These are phyloP conservation scores for Loxodes magnus DNA, from an alignment of 73 alveolate species.

Conservation along the genomic window DNA sequence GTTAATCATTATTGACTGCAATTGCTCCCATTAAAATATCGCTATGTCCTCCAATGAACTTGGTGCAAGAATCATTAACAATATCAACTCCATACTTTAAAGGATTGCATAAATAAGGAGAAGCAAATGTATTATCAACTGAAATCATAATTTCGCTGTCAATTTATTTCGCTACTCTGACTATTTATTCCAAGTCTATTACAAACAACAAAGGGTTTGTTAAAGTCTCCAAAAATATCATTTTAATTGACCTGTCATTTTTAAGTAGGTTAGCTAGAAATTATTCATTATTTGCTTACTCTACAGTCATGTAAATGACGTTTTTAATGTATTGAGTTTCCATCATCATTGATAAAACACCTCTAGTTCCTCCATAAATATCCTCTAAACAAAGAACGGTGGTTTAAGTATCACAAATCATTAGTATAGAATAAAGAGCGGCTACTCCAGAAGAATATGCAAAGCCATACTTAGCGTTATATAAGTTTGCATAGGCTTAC, in stretches of 20 bases:
- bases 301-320: constrained; percentile 57
- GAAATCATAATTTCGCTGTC: constrained; percentile 8
- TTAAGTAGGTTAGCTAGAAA: constrained; percentile 59
- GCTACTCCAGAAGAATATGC: constrained; percentile 57
- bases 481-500: too few relatives aligned
- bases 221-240: constrained; percentile 38
- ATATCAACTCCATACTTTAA: constrained; percentile 38
- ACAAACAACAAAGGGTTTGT: constrained; percentile 37
- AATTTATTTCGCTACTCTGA: constrained; percentile 9
- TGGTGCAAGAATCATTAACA: constrained; percentile 20
- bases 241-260: too few relatives aligned
- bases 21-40: constrained; percentile 41
- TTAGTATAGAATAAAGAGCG: constrained; percentile 12
- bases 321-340: constrained; percentile 48
- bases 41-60: constrained; percentile 44
- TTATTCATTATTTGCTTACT: constrained; percentile 38
- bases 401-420: constrained; percentile 43
- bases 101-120: constrained; percentile 23
- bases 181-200: constrained; percentile 13
- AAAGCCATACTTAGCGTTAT: constrained; percentile 45
- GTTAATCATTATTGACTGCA: constrained; percentile 9
- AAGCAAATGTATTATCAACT: constrained; percentile 32
- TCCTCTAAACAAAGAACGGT: constrained; percentile 73
- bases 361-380: constrained; percentile 89
- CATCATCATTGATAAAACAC: constrained; percentile 44